phyloP scores from a whole-genome alignment of 768 basidiomycete genomes.

The Pleurotus sapidus region DNA sequence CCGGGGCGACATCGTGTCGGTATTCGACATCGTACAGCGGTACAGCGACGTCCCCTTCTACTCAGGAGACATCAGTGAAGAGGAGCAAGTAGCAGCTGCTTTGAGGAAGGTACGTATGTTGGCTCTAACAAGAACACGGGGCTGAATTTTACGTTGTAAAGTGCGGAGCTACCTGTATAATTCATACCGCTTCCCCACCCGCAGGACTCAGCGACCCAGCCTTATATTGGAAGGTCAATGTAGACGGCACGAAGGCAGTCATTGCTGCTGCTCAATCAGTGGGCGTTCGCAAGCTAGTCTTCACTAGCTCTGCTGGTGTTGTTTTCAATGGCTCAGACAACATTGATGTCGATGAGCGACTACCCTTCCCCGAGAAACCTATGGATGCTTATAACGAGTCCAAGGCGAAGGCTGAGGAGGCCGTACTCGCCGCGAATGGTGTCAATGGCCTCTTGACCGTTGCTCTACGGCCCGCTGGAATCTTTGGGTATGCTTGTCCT shows the following conservation, averaged over 20 bases:
- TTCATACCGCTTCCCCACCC: conserved; percentile 91
- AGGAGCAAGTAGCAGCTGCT: conserved; percentile 68
- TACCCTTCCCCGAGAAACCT: conserved; percentile 66
- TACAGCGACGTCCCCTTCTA: conserved; percentile 87
- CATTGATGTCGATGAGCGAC: conserved; percentile 85
- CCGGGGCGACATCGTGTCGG: conserved; percentile 77
- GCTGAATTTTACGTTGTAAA: neutral
- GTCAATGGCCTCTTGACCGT: conserved; percentile 83
- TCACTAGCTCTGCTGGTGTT: conserved; percentile 90
- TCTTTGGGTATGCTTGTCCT: conserved; percentile 74
- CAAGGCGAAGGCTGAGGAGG: conserved; percentile 84
- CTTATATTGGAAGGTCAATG: conserved; percentile 90
- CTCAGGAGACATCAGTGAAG: conserved; percentile 84
- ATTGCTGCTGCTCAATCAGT: conserved; percentile 76
- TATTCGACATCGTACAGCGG: conserved; percentile 91
- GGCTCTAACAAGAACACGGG: neutral
- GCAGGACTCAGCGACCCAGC: conserved; percentile 61
- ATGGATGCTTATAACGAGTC: conserved; percentile 94
- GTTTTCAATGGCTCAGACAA: conserved; percentile 83
- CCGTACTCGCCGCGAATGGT: conserved; percentile 85
- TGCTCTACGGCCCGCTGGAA: conserved; percentile 88
- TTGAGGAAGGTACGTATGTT: conserved; percentile 61
- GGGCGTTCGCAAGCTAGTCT: conserved; percentile 85
- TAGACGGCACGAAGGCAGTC: conserved; percentile 83
- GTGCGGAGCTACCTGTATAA: conserved; percentile 79